phyloP scores from a whole-genome alignment of 371 early-diverging fungal species.

The Mucor circinelloides region DNA sequence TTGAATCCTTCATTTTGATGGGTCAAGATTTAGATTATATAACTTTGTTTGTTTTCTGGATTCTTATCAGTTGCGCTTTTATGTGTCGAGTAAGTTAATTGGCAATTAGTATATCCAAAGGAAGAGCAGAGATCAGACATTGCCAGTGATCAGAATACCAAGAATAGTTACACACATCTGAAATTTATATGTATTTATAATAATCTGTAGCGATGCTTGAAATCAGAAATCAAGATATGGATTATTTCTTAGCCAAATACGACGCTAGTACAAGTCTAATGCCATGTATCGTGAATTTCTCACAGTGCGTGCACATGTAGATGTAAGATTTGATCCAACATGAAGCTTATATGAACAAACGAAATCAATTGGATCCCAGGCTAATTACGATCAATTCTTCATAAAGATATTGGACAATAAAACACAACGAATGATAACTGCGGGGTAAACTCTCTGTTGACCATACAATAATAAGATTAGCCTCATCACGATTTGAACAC shows the following conservation, averaged over 20 bases:
- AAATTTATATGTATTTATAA: background rate
- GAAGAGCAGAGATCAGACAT: background rate
- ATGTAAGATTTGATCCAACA: background rate
- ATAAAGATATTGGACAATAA: background rate
- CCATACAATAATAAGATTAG: background rate
- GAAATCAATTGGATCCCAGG: background rate
- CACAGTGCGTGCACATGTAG: background rate
- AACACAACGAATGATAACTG: background rate
- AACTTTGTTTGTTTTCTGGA: background rate
- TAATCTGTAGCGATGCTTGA: background rate
- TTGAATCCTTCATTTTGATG: background rate
- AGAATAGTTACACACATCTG: background rate
- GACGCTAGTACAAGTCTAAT: background rate
- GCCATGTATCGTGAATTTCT: background rate
- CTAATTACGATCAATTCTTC: background rate
- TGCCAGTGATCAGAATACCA: background rate
- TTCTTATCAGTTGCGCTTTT: background rate
- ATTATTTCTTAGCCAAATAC: background rate
- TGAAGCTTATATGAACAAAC: background rate
- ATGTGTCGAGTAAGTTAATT: background rate
- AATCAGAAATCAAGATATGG: background rate
- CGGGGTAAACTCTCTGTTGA: background rate
- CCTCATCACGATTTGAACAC: background rate
- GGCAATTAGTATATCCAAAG: background rate
- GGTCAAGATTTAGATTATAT: background rate